These are phyloP conservation scores for Zoysia matrella DNA, from an alignment of 202 grass and related monocot species.

Conservation along the genomic window DNA sequence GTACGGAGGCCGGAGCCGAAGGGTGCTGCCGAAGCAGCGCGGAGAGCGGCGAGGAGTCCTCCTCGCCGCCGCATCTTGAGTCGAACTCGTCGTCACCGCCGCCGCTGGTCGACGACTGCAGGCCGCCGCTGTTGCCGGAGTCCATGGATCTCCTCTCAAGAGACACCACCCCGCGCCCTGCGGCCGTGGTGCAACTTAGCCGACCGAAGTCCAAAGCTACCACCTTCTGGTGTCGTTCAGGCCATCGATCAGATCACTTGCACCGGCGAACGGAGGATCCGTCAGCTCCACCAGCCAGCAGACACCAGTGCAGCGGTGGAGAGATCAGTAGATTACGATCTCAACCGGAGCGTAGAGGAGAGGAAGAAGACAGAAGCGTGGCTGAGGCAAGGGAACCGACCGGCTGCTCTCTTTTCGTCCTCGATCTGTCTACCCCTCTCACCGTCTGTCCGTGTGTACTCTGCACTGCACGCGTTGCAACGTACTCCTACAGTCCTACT, in stretches of 20 bases:
- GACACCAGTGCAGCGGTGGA: too few species aligned
- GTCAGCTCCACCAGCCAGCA: too few species aligned
- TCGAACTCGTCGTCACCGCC: conserved; percentile 57
- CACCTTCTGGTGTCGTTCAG: too few species aligned
- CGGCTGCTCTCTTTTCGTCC: background rate
- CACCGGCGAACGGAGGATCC: background rate
- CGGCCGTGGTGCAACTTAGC: background rate
- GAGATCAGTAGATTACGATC: too few species aligned
- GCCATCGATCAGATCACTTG: too few species aligned
- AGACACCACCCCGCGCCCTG: background rate
- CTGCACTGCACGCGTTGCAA: background rate
- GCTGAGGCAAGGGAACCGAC: background rate
- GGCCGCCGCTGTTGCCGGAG: conserved; percentile 64
- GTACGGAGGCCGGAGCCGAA: background rate
- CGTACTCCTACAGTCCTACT: too few species aligned
- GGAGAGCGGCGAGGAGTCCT: conserved; percentile 38
- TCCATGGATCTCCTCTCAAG: conserved; percentile 39
- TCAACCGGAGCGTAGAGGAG: too few species aligned
- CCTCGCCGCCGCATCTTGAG: conserved; percentile 28
- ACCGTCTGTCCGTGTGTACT: too few species aligned
- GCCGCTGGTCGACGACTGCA: conserved; percentile 62
- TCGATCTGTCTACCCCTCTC: too few species aligned
- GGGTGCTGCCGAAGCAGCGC: conserved; percentile 39
- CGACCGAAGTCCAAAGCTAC: too few species aligned
- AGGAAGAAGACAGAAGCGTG: too few species aligned